Evolutionary conservation across 306 rosid species (phyloP), one percentile per base, ranked within the genome.

Genomic region (Malus asiatica): DNA sequence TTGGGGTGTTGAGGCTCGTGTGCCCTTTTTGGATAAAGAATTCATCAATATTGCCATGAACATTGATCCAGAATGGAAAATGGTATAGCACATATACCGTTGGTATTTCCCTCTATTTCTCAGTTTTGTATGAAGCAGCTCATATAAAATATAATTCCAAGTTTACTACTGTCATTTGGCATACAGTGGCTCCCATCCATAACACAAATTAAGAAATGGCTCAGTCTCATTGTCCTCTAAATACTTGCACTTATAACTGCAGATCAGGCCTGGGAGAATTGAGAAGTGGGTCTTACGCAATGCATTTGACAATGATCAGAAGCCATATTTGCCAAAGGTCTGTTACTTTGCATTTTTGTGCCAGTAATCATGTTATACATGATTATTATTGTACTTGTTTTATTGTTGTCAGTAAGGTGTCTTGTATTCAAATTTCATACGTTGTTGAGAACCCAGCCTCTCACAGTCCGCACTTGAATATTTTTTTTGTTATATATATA

Each of bases 1-100:
- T 70, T 92, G 99, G 99, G 98, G 99, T 79, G 64, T 95, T 42
- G 99, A 95, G 96, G 98, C 99, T 75, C 97, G 98, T 77, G 99
- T 95, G 32, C 99, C 99, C 18, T 92, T 95, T 88, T 85, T 95
- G 33, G 99, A 95, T 73, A 92, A 90, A 88, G 93, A 86, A 52
- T 95, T 95, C 79, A 80, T 95, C 78, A 82, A 73, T 77, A 66
- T 74, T 40, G 93, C 97, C 52, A 95, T 95, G 98, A 66, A 80
- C 84, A 87, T 95, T 1, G 98, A 95, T 86, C 99, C 99, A 8
- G 98, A 92, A 61, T 92, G 91, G 91, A 95, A 95, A 89, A 83
- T 95, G 98, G 99, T 95, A 82, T 51, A 25, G 57, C 12, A 25
- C 55, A 10, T 19, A 38, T n/a, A 33, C 8, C 1, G 8, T 22